Base-by-base conservation (phyloP, 2,329 filamentous ascomycete species). In the Pleoardoris graminearum region DNA sequence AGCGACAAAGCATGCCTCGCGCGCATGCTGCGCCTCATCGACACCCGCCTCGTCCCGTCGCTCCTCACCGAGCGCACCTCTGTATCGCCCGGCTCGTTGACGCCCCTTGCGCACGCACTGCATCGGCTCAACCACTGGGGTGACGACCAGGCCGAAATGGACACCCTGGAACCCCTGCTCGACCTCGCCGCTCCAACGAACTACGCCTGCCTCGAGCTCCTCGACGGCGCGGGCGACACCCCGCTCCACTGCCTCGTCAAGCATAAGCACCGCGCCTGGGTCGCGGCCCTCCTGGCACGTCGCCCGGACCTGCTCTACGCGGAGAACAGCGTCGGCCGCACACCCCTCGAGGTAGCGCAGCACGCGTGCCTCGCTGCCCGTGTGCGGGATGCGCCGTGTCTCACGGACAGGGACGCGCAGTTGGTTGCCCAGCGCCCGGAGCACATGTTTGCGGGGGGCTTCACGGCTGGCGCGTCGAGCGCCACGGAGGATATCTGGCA, bases 261-360 rank as follows among this genome's bases (percentile, higher is more conserved):
- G 7, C 62, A 71, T 11, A 59, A 73, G 30, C 59, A 75, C 7
- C 66, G 63, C 30, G 59, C 80, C 1, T 61, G 75, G 33, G 70
- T 76, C 12, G 63, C 76, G 2, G 62, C 89, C 3, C 68, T 75
- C 45, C 72, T 91, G 10, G 74, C 81, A 8, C 76, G 76, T 58
- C 78, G 82, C 16, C 82, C 86, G 0, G 77, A 79, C 22, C 76
- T 91, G 1, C 74, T 91, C 0, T 80, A 83, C 60, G 82, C 85
- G 19, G 90, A 94, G 68, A 92, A 92, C 60, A 84, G 88, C 0
- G 88, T 88, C 0, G 90, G 90, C 1, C 80, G 83, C 14, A 94
- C 89, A 0, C 87, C 90, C 0, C 78, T 81, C 23, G 89, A 94
- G 61, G 73, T 89, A 43, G 84, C 86, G 0, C 76, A 82, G 45